Evolutionary conservation across 345 rosid species (phyloP).

Genomic region (Salix koriyanagi): DNA sequence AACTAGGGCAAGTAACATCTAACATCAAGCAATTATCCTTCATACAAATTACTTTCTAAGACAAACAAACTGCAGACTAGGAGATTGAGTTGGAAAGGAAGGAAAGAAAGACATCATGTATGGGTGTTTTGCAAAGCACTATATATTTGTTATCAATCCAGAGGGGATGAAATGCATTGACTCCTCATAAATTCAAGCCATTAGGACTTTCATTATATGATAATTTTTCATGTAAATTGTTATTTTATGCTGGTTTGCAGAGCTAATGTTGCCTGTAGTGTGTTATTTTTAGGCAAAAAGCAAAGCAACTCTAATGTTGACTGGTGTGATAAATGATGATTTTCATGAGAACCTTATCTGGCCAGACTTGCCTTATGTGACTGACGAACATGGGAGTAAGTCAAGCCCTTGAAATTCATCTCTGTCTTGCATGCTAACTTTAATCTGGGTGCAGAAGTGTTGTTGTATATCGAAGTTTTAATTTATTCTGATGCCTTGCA

Average conservation of each 20-base stretch:
- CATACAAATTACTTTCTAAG: background rate
- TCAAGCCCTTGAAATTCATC: slow-evolving; percentile 9
- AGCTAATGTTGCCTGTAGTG: slow-evolving; percentile 53
- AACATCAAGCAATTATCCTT: background rate
- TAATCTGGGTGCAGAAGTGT: background rate
- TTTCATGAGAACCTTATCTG: slow-evolving; percentile 70
- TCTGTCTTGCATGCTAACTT: background rate
- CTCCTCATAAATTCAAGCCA: background rate
- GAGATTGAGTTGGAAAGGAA: background rate
- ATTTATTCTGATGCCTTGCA: slow-evolving; percentile 34
- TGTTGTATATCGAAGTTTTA: slow-evolving; percentile 5
- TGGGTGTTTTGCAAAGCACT: background rate
- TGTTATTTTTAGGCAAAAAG: slow-evolving; percentile 71
- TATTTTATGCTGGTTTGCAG: slow-evolving; percentile 20
- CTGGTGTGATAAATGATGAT: slow-evolving; percentile 52
- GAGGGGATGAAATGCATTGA: background rate
- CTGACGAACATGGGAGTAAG: slow-evolving; percentile 89
- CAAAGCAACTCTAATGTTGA: slow-evolving; percentile 75
- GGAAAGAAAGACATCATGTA: background rate
- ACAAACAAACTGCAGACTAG: background rate
- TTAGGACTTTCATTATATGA: background rate
- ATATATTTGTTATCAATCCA: background rate
- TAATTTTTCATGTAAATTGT: background rate
- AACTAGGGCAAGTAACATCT: background rate
- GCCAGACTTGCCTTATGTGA: slow-evolving; percentile 81